Evolutionary conservation across 2,329 filamentous ascomycete species (phyloP), one percentile per base, ranked within the genome.

Genomic region (Nakataea oryzae): DNA sequence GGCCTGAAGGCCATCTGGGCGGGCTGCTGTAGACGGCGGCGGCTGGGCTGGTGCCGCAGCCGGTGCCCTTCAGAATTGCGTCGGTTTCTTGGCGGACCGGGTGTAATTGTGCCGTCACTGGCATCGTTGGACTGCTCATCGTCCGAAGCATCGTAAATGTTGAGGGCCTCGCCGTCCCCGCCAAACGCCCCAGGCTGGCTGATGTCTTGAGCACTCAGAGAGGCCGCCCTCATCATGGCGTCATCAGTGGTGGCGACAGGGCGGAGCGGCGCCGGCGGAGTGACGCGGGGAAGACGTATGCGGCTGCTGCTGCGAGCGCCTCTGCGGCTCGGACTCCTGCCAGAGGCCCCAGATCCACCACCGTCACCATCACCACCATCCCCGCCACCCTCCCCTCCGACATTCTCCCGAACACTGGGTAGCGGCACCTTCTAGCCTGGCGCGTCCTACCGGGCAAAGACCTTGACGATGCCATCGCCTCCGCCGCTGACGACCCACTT

Each of bases 381-480:
- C 2, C 21, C 21, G 41, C 41, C 13, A 9, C 17, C 41, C 8
- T 3, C 17, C 11, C 21, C 6, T 50, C 24, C 41, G n/a, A n/a
- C n/a, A n/a, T 24, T n/a, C 21, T 50, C 21, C 21, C 41, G 41
- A 50, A n/a, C 41, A 7, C 41, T 17, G 24, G 8, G 41, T 50
- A n/a, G 41, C 21, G 7, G 41, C 41, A n/a, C 41, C 41, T 50
- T 50, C 21, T 50, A 6, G 21, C 24, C 41, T 3, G 41, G 27
- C 56, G 27, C 56, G 27, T 56, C 24, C 69, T 73, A 86, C 63
- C 84, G 79, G 62, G 85, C 81, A 78, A 87, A 97, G 63, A 97
- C 93, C 79, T 97, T 97, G 65, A 97, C 93, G 47, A 96, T 88
- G 8, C 95, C 95, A 73, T 99, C 95, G 14, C 95, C 95, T 54